Percentiles rank a stretch among this genome's conserved stretches.
phyloP scores from a whole-genome alignment of 352 stramenopile species.

The Globisporangium nagaii region DNA sequence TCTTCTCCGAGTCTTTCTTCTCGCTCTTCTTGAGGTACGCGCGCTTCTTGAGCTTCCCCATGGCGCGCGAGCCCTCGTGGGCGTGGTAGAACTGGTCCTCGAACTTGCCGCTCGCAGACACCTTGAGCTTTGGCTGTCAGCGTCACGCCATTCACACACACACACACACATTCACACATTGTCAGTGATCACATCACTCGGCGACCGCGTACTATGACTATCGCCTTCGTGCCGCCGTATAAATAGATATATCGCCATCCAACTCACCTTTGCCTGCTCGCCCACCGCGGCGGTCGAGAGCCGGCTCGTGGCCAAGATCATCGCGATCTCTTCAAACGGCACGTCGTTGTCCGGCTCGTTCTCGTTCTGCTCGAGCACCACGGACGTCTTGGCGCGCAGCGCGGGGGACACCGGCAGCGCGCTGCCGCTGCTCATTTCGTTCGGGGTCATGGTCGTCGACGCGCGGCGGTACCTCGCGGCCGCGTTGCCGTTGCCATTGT shows the following conservation, averaged over 20 bases:
- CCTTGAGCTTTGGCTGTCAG: slow-evolving; percentile 54
- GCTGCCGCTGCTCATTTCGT: neutral
- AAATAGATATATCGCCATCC: neutral
- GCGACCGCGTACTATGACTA: too few species aligned
- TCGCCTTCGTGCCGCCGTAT: too few species aligned
- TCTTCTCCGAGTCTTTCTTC: slow-evolving; percentile 20
- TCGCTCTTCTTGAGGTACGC: slow-evolving; percentile 49
- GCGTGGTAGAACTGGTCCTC: slow-evolving; percentile 87
- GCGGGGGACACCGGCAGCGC: neutral
- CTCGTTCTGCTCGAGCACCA: slow-evolving; percentile 11
- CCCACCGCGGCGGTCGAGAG: neutral
- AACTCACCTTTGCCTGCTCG: slow-evolving; percentile 15
- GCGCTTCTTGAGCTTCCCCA: slow-evolving; percentile 77
- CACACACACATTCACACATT: neutral
- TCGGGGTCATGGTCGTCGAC: neutral
- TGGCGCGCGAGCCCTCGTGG: slow-evolving; percentile 69
- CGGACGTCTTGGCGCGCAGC: slow-evolving; percentile 6
- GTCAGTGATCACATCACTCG: neutral
- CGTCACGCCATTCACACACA: neutral
- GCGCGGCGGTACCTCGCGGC: neutral
- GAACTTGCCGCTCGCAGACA: slow-evolving; percentile 79
- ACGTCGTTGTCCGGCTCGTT: slow-evolving; percentile 14
- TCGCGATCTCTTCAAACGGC: slow-evolving; percentile 16
- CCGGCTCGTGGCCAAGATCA: slow-evolving; percentile 7
- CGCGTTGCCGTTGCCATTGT: neutral